These are phyloP conservation scores for Ganoderma leucocontextum DNA, from an alignment of 1,284 basidiomycete species.

Conservation along the genomic window DNA sequence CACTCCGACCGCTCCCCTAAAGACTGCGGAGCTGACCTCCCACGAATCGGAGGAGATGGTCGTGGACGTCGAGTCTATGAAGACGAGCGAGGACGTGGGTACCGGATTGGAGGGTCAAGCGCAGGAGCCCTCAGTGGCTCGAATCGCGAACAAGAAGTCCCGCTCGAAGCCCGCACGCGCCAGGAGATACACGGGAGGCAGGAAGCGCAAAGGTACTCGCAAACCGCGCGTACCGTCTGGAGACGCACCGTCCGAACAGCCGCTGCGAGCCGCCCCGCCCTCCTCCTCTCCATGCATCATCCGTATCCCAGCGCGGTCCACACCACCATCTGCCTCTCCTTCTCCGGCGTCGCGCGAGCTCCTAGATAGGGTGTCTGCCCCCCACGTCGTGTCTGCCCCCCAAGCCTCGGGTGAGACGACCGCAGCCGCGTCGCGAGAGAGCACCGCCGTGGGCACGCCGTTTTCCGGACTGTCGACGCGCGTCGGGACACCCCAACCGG, in stretches of 20 bases:
- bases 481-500: constrained; percentile 1
- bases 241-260: not conserved
- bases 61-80: not conserved
- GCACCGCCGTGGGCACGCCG: not conserved
- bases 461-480: not conserved
- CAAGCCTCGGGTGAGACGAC: not conserved
- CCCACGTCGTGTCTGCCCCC: not conserved
- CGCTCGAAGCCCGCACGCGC: not conserved
- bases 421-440: not conserved
- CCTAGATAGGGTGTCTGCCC: not conserved
- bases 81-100: not conserved
- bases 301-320: not conserved
- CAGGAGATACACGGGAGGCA: not conserved
- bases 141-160: not conserved
- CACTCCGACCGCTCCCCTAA: not conserved
- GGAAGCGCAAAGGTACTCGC: not conserved
- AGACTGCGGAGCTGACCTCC: not conserved
- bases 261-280: not conserved
- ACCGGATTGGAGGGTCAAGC: not conserved
- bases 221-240: not conserved
- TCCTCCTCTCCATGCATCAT: not conserved
- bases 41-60: not conserved
- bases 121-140: not conserved
- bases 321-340: not conserved
- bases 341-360: not conserved